A percentile compares a stretch with the other conserved stretches of the same genome.
phyloP scores from a whole-genome alignment of 1,284 basidiomycete species.

The Caloboletus firmus region DNA sequence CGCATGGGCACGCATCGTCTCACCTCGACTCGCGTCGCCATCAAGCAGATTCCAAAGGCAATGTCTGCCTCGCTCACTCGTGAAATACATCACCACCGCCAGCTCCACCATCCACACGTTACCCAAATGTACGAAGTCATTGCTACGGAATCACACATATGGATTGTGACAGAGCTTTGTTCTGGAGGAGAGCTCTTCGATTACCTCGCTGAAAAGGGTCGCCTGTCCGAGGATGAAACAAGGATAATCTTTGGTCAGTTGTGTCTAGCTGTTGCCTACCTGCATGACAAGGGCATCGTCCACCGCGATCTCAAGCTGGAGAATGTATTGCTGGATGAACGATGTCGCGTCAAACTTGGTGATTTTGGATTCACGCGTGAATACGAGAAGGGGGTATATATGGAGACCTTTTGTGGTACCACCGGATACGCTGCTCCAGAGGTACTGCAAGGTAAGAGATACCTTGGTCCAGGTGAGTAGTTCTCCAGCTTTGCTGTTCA shows the following conservation, averaged over 20 bases:
- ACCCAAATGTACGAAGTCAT: constrained; percentile 98
- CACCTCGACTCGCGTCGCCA: constrained; percentile 86
- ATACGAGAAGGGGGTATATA: constrained; percentile 78
- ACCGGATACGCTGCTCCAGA: constrained; percentile 96
- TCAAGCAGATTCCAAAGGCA: constrained; percentile 97
- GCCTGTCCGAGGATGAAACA: constrained; percentile 81
- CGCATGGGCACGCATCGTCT: constrained; percentile 90
- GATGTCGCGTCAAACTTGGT: constrained; percentile 85
- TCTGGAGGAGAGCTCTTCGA: constrained; percentile 96
- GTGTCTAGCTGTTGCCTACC: constrained; percentile 91
- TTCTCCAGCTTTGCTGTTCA: background rate
- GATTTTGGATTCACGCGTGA: constrained; percentile 98
- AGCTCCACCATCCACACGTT: constrained; percentile 92
- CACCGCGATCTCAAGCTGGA: constrained; percentile 97
- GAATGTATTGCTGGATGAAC: constrained; percentile 90
- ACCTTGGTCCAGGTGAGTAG: constrained; percentile 79
- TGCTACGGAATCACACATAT: constrained; percentile 92
- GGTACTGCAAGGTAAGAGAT: constrained; percentile 88
- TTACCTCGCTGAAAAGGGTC: constrained; percentile 93
- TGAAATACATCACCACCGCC: constrained; percentile 97
- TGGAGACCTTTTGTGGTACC: constrained; percentile 98
- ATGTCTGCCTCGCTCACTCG: constrained; percentile 88
- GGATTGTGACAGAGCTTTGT: constrained; percentile 97
- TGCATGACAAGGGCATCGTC: constrained; percentile 89
- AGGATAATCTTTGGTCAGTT: constrained; percentile 89